Evolutionary conservation across 441 rosid genomes (phyloP), one percentile per base, ranked within the genome.

Genomic region (Geranium incanum): DNA sequence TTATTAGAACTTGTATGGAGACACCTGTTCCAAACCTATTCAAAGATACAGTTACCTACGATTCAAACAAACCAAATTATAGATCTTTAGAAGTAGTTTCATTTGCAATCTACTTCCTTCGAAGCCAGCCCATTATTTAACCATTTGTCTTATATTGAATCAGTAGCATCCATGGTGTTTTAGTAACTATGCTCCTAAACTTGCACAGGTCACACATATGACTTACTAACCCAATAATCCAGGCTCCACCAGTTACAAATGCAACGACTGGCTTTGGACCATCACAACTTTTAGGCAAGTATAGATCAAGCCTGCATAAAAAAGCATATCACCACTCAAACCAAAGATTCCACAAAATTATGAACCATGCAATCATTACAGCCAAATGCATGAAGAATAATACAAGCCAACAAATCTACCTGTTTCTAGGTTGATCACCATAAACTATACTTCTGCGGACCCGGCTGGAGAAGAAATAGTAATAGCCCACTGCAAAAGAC

Each of bases 221-320:
- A 60, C 50, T 59, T n/a, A 78, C 95, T 86, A 72, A 90, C 99
- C 97, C 99, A 80, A 94, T 90, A 76, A 95, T 89, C 96, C 97
- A 94, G 66, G 97, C 97, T 81, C 99, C 99, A 59, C 99, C 97
- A 39, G 97, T 92, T 70, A 94, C 76, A 82, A 95, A 95, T 23
- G 97, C 97, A 76, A 92, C 87, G 18, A 90, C 96, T 16, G 97
- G 99, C 83, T 84, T 95, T 72, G 87, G 88, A 45, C 94, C 88
- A 76, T 82, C 79, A 57, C 68, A 77, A 76, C 79, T 84, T 77
- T 86, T 86, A 7, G 99, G 99, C 52, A 95, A 83, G 84, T 90
- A 90, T 71, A 95, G 83, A 81, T 95, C 99, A 69, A 95, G 91
- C 87, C 99, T 94, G 88, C 73, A 78, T 66, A 37, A 62, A 78